These are phyloP conservation scores for Neurospora sublineolata DNA, from an alignment of 495 filamentous ascomycete species.

Conservation along the genomic window DNA sequence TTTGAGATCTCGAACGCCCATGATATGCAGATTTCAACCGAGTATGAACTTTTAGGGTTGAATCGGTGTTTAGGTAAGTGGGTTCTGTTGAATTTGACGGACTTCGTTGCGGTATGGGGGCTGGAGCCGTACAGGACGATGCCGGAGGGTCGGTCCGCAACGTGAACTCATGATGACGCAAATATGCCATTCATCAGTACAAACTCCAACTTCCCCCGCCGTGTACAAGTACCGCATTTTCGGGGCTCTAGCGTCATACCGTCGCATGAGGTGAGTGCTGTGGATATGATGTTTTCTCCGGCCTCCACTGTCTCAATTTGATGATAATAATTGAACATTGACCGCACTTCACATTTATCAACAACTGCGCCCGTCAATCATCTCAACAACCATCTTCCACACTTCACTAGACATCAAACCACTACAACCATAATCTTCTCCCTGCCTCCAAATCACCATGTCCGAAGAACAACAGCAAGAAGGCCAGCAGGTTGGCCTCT, in stretches of 20 bases:
- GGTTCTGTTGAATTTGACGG: neutral
- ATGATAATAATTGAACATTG: neutral
- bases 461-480: neutral
- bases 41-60: neutral
- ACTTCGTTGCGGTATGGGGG: neutral
- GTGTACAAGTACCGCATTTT: neutral
- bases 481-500: neutral
- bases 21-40: neutral
- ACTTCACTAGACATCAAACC: neutral
- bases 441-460: neutral
- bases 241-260: neutral
- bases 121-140: neutral
- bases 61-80: neutral
- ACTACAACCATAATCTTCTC: neutral
- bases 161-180: neutral
- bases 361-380: neutral
- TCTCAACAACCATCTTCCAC: neutral
- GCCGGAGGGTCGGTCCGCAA: neutral
- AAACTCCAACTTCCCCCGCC: neutral
- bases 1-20: neutral
- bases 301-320: neutral
- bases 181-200: neutral
- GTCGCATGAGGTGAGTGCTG: neutral
- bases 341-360: neutral
- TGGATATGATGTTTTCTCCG: neutral